Conservation (phyloP, 2,329 filamentous ascomycete genomes). For the Proliferodiscus dingleyae region DNA sequence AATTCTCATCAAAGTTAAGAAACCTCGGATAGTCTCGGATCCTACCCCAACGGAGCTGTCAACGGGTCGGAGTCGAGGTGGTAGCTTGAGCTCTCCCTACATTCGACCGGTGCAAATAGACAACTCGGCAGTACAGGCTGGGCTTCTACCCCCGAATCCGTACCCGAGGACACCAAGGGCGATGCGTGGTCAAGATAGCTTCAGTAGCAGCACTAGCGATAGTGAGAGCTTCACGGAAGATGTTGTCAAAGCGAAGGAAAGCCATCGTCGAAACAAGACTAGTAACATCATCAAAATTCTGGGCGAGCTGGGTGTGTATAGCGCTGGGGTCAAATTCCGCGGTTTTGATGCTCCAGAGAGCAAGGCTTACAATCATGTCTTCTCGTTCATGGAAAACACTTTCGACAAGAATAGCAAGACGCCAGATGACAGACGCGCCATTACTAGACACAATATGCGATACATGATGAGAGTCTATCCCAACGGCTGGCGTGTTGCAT, state of each 20-base stretch:
- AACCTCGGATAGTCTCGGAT: constrained; percentile 45
- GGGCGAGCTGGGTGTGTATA: constrained; percentile 78
- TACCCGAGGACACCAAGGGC: constrained; percentile 18
- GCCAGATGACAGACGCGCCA: constrained; percentile 67
- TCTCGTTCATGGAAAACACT: constrained; percentile 86
- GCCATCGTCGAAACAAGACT: constrained; percentile 56
- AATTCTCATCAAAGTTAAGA: constrained; percentile 93
- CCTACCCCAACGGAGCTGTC: constrained; percentile 41
- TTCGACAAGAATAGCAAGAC: constrained; percentile 78
- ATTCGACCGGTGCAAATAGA: constrained; percentile 59
- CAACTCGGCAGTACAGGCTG: constrained; percentile 46
- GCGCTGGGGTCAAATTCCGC: constrained; percentile 71
- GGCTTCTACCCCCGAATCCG: constrained; percentile 50
- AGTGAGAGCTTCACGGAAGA: constrained; percentile 64
- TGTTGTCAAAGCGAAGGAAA: constrained; percentile 44
- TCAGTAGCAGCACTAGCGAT: constrained; percentile 68
- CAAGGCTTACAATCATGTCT: constrained; percentile 87
- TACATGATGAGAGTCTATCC: constrained; percentile 95
- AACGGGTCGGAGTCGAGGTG: constrained; percentile 50
- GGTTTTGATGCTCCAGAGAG: constrained; percentile 75
- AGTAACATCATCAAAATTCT: constrained; percentile 85
- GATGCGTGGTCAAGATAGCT: constrained; percentile 34
- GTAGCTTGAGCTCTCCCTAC: constrained; percentile 76
- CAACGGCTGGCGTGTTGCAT: constrained; percentile 72
- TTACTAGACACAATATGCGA: constrained; percentile 86